Evolutionary conservation across 2,329 filamentous ascomycete species (phyloP).

Genomic region (Pleoardoris graminearum): DNA sequence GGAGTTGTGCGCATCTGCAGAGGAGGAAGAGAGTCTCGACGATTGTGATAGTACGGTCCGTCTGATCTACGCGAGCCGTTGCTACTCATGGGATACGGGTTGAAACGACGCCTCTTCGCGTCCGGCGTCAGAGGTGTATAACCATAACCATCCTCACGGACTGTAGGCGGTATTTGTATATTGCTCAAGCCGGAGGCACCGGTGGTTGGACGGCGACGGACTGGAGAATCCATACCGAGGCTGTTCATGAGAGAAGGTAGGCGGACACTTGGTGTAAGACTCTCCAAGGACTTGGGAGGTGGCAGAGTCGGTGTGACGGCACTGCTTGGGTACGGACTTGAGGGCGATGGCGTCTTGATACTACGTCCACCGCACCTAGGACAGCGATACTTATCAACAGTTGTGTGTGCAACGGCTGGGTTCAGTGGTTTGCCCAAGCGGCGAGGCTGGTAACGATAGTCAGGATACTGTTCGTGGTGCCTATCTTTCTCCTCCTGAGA

Average conservation of each 20-base stretch:
- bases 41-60: constrained; percentile 48
- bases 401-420: constrained; percentile 38
- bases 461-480: constrained; percentile 87
- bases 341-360: constrained; percentile 64
- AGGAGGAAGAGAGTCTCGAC: constrained; percentile 41
- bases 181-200: constrained; percentile 34
- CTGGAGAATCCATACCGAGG: constrained; percentile 46
- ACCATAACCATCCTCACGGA: constrained; percentile 36
- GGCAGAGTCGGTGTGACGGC: constrained; percentile 45
- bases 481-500: constrained; percentile 80
- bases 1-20: constrained; percentile 38
- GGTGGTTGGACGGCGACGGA: constrained; percentile 25
- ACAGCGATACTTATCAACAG: constrained; percentile 58
- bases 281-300: constrained; percentile 42
- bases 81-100: constrained; percentile 37
- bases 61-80: constrained; percentile 63
- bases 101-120: constrained; percentile 41
- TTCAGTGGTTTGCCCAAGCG: constrained; percentile 45
- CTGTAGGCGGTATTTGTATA: constrained; percentile 29
- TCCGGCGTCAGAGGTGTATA: constrained; percentile 41
- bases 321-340: constrained; percentile 59
- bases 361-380: constrained; percentile 72
- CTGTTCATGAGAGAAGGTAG: constrained; percentile 46
- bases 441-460: constrained; percentile 91
- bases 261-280: constrained; percentile 37